Conservation (phyloP, 2,329 filamentous ascomycete genomes). For the Pseudogymnoascus sp. region DNA sequence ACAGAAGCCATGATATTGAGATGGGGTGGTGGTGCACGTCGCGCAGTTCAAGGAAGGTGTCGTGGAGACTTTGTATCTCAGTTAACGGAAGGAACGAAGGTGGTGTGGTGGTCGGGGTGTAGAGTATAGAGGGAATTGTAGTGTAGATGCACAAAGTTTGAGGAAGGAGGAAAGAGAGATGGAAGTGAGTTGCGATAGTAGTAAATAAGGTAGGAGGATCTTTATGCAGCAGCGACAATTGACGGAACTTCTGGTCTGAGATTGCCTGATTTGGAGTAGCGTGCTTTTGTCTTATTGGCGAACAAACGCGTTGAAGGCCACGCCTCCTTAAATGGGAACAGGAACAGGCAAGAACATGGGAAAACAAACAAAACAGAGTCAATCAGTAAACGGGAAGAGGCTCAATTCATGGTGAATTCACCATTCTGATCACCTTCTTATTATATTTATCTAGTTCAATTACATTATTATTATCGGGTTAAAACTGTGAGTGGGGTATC, state of each 20-base stretch:
- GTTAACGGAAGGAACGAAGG: background rate
- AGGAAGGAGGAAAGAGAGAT: slow-evolving; percentile 10
- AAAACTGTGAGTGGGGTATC: slow-evolving; percentile 9
- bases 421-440: background rate
- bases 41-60: slow-evolving; percentile 13
- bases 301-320: slow-evolving; percentile 11
- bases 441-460: slow-evolving; percentile 3
- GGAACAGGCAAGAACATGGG: background rate
- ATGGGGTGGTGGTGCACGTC: slow-evolving; percentile 13
- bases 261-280: slow-evolving; percentile 4
- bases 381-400: background rate
- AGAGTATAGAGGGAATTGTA: background rate
- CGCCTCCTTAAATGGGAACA: slow-evolving; percentile 10
- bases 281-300: slow-evolving; percentile 3
- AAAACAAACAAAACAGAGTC: slow-evolving; percentile 6
- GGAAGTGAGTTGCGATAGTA: slow-evolving; percentile 11
- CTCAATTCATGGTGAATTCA: background rate
- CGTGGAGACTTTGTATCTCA: slow-evolving; percentile 11
- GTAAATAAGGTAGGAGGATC: slow-evolving; percentile 11
- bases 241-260: slow-evolving; percentile 3
- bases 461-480: slow-evolving; percentile 11
- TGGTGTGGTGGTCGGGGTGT: background rate
- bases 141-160: slow-evolving; percentile 11
- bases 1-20: slow-evolving; percentile 26
- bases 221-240: slow-evolving; percentile 12